Evolutionary conservation across 129 eudicot species (phyloP).

Genomic region (Lonicera japonica): DNA sequence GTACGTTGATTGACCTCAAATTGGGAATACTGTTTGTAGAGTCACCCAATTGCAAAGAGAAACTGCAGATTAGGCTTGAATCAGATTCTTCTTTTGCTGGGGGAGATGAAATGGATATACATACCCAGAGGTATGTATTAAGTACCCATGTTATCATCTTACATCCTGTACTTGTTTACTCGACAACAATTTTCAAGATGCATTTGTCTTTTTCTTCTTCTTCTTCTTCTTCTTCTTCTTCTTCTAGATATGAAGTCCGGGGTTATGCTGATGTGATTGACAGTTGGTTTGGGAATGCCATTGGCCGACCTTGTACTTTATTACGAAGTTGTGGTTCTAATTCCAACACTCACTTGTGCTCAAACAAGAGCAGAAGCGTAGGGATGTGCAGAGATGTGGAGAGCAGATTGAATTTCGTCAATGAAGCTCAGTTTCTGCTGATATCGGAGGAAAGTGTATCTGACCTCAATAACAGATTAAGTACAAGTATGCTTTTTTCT

Average conservation of each 20-base stretch:
- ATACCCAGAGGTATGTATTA: constrained; percentile 53
- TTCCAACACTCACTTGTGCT: constrained; percentile 17
- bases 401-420: constrained; percentile 66
- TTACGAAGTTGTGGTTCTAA: constrained; percentile 46
- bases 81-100: constrained; percentile 26
- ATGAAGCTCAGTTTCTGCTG: constrained; percentile 84
- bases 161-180: neutral
- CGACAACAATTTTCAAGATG: neutral
- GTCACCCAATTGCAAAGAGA: constrained; percentile 75
- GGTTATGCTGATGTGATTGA: constrained; percentile 55
- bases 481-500: constrained; percentile 54
- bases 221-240: neutral
- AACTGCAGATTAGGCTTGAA: constrained; percentile 48
- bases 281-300: constrained; percentile 76
- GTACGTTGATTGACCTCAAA: constrained; percentile 68
- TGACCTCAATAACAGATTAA: constrained; percentile 69
- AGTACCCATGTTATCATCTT: neutral
- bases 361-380: constrained; percentile 19
- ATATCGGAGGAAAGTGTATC: constrained; percentile 79
- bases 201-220: too few species aligned
- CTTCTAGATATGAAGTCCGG: constrained; percentile 60
- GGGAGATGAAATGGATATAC: constrained; percentile 55
- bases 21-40: constrained; percentile 53
- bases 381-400: constrained; percentile 52
- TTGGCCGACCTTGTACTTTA: constrained; percentile 81